Percentiles rank a stretch among this genome's conserved stretches.
These are phyloP conservation scores for Acanthamoeba triangularis DNA, from an alignment of 208 protist species.

Conservation along the genomic window DNA sequence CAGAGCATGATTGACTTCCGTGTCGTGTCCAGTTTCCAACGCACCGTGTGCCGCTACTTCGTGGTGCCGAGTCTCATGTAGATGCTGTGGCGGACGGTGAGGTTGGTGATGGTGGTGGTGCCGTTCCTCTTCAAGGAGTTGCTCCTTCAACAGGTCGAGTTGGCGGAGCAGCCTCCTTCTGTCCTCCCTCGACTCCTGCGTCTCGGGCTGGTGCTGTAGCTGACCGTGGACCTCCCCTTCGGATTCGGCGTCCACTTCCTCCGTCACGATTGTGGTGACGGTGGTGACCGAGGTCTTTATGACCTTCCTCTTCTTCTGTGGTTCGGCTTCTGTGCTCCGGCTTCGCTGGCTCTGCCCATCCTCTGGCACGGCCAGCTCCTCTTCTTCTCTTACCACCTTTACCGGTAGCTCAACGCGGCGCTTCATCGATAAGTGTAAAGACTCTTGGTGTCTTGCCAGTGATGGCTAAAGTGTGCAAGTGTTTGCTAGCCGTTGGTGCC, in stretches of 20 bases:
- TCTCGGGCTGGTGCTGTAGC: background rate
- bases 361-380: background rate
- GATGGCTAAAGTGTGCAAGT: background rate
- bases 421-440: background rate
- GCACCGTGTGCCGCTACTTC: background rate
- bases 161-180: background rate
- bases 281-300: slow-evolving; percentile 25
- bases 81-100: background rate
- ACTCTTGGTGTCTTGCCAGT: background rate
- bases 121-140: slow-evolving; percentile 6
- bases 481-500: too few relatives aligned
- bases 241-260: background rate
- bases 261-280: background rate
- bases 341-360: background rate
- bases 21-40: background rate
- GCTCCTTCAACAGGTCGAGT: background rate
- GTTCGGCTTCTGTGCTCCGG: background rate
- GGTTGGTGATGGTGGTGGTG: background rate
- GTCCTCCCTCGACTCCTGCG: background rate
- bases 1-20: background rate
- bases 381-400: background rate
- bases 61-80: background rate
- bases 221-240: background rate
- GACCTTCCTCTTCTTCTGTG: background rate
- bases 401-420: background rate